A percentile compares a stretch with the other conserved stretches of the same genome.
These are phyloP conservation scores for Fusarium sp. DNA, from an alignment of 2,329 filamentous ascomycete genomes.

Conservation along the genomic window DNA sequence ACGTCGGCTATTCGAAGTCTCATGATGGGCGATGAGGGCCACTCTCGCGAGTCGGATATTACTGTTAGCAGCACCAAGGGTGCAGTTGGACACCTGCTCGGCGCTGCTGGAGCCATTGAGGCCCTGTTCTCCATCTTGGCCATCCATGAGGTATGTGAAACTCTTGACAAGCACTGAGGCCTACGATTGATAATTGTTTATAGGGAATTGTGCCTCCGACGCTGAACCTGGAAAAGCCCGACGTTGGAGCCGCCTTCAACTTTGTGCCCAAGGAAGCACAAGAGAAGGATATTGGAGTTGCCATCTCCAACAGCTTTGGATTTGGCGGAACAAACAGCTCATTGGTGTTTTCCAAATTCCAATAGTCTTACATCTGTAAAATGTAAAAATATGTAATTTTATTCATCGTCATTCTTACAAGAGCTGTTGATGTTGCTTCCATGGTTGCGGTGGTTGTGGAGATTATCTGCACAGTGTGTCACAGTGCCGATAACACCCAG, in stretches of 20 bases:
- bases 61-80: conserved; percentile 96
- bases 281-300: conserved; percentile 75
- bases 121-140: conserved; percentile 86
- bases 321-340: conserved; percentile 97
- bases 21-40: conserved; percentile 79
- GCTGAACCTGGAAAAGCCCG: conserved; percentile 78
- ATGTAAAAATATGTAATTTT: conserved; percentile 11
- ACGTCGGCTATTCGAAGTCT: conserved; percentile 83
- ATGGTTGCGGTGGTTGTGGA: background rate
- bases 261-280: conserved; percentile 82
- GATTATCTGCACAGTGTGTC: conserved; percentile 17
- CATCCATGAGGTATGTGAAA: conserved; percentile 75
- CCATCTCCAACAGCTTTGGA: conserved; percentile 94
- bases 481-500: conserved; percentile 13
- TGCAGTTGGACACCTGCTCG: conserved; percentile 89
- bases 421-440: background rate
- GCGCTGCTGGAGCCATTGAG: conserved; percentile 91
- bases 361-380: background rate
- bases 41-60: conserved; percentile 69
- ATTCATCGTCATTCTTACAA: background rate
- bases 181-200: conserved; percentile 18
- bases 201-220: conserved; percentile 88
- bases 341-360: conserved; percentile 74
- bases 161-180: background rate
- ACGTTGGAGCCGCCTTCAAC: conserved; percentile 81